A percentile compares a stretch with the other conserved stretches of the same genome.
Evolutionary conservation across 2,329 filamentous ascomycete genomes (phyloP).

Genomic region (Diaporthe amygdali): DNA sequence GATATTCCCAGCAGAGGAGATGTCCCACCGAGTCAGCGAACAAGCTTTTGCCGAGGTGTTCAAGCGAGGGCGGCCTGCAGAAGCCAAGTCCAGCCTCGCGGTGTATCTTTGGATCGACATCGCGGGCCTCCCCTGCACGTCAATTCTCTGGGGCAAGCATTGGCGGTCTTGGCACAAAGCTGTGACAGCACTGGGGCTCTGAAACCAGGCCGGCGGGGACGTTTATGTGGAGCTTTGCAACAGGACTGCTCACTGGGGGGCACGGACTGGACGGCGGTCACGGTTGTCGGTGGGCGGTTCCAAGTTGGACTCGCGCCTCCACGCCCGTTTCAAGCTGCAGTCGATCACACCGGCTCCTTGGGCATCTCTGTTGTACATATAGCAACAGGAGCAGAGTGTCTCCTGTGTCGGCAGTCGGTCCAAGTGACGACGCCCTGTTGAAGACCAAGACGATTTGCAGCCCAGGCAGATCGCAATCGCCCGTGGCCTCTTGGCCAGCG

Average conservation of each 20-base stretch:
- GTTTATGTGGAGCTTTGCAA: not conserved
- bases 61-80: not conserved
- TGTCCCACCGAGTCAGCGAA: not conserved
- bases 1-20: not conserved
- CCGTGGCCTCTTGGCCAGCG: not conserved
- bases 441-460: not conserved
- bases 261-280: not conserved
- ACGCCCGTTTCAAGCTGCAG: conserved; percentile 4
- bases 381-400: not conserved
- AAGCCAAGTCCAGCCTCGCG: not conserved
- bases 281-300: not conserved
- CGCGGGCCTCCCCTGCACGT: not conserved
- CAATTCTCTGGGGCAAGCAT: not conserved
- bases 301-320: not conserved
- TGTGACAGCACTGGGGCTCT: conserved; percentile 17
- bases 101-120: not conserved
- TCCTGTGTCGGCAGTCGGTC: not conserved
- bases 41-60: conserved; percentile 10
- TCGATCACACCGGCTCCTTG: conserved; percentile 1
- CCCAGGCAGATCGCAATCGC: conserved; percentile 6
- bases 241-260: not conserved
- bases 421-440: not conserved
- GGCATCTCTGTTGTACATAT: not conserved
- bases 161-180: conserved; percentile 23
- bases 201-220: conserved; percentile 18